Base-by-base conservation (phyloP, 441 rosid genomes). In the Melastoma candidum region DNA sequence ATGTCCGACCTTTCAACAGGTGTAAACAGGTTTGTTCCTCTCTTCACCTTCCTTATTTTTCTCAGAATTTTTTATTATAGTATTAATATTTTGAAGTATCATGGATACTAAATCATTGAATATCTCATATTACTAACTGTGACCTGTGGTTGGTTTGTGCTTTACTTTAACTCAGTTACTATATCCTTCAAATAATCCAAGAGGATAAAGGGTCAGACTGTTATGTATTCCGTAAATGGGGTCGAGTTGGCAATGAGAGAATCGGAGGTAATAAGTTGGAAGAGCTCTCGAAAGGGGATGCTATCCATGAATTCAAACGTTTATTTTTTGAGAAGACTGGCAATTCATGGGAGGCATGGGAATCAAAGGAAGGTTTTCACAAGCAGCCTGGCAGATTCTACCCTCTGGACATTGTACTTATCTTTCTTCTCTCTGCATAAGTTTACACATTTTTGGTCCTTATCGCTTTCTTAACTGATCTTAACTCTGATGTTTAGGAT, bases 1-100 rank as follows among this genome's bases (percentile, higher is more conserved):
- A 74, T 87, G 96, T 89, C 97, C 44, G 97, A 89, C 75, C 75
- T 89, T 56, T 87, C 97, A 59, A 89, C 96, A 5, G 96, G 97
- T 61, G 72, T 82, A 58, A 94, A 94, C 76, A 94, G 89, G 92
- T 83, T 25, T 46, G 59, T 59, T 50, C 22, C 47, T 63, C 41
- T 45, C 36, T 10, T 41, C 49, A 39, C 45, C 45, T 44, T 57
- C 47, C 26, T 52, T 14, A 4, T 56, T 14, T 51, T 39, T 49
- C 59, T 63, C 22, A 44, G 2, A 24, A 11, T 14, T 29, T 26
- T 27, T 11, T 46, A 17, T 17, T 17, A 17, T 17, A 29, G 0
- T 29, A 29, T 29, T 29, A 29, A 29, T 29, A 3, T 3, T 6
- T 29, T 29, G 7, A 29, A 29, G 36, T 29, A 6, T 29, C 36